Percentiles rank a stretch among this genome's conserved stretches.
phyloP scores from a whole-genome alignment of 306 rosid species.

The Corylus americana region DNA sequence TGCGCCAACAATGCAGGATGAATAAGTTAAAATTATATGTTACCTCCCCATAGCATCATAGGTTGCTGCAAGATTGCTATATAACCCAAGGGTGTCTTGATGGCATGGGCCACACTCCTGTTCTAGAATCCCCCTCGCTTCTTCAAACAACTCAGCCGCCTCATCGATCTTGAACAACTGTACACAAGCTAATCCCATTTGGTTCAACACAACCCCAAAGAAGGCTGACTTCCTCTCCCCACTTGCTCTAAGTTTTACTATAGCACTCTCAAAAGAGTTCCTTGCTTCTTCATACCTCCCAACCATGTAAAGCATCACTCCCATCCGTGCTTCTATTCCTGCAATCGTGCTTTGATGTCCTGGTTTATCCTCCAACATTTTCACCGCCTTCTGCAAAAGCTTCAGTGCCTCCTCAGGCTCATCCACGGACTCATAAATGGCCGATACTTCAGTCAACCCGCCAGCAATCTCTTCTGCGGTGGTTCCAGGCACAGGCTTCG shows the following conservation, averaged over 20 bases:
- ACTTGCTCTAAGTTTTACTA: slow-evolving; percentile 78
- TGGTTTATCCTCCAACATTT: slow-evolving; percentile 90
- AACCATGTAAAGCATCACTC: slow-evolving; percentile 89
- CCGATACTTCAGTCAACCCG: slow-evolving; percentile 91
- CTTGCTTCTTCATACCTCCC: slow-evolving; percentile 88
- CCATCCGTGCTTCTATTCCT: slow-evolving; percentile 96
- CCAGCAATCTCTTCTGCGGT: slow-evolving; percentile 86
- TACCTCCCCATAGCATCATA: slow-evolving; percentile 99
- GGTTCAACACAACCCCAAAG: slow-evolving; percentile 96
- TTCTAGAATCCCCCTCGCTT: slow-evolving; percentile 91
- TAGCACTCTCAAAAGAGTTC: slow-evolving; percentile 77
- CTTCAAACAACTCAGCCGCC: slow-evolving; percentile 95
- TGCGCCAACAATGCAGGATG: slow-evolving; percentile 12
- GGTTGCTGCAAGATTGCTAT: slow-evolving; percentile 98
- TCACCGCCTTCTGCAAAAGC: slow-evolving; percentile 81
- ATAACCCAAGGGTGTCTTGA: slow-evolving; percentile 96
- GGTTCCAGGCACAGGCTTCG: slow-evolving; percentile 95
- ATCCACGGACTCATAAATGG: slow-evolving; percentile 89
- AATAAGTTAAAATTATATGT: slow-evolving; percentile 13
- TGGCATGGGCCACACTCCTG: slow-evolving; percentile 95
- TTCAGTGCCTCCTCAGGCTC: slow-evolving; percentile 96
- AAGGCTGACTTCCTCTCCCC: slow-evolving; percentile 98
- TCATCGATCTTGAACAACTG: slow-evolving; percentile 97
- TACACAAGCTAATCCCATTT: slow-evolving; percentile 98
- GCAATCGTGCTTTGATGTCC: slow-evolving; percentile 98